Evolutionary conservation across 1,284 basidiomycete species (phyloP).

Genomic region (Sporisorium iseilematis-ciliati): DNA sequence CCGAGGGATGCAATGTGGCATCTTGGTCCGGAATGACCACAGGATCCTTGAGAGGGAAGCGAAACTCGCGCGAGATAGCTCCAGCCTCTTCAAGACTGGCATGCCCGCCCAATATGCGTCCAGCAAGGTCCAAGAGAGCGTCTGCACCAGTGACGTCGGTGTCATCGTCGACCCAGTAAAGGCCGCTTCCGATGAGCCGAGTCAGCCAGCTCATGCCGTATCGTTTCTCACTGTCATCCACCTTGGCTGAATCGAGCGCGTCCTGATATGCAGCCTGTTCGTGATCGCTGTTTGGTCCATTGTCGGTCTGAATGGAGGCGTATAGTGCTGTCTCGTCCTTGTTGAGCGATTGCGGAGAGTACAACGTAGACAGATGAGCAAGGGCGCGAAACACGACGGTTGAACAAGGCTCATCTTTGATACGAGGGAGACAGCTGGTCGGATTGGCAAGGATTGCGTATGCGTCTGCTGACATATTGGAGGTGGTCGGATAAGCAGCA

Average conservation of each 20-base stretch:
- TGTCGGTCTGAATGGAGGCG: neutral
- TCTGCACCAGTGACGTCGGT: constrained; percentile 13
- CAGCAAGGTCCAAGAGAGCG: constrained; percentile 43
- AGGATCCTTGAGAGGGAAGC: constrained; percentile 34
- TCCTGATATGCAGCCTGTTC: constrained; percentile 12
- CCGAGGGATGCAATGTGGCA: neutral
- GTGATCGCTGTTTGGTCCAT: neutral
- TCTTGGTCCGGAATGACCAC: constrained; percentile 20
- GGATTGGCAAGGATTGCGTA: constrained; percentile 17
- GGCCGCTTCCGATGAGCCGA: constrained; percentile 43
- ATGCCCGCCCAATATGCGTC: constrained; percentile 41
- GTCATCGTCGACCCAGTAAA: constrained; percentile 40
- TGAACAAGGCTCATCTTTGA: constrained; percentile 23
- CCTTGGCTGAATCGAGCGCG: constrained; percentile 36
- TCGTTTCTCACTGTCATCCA: constrained; percentile 39
- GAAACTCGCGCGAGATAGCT: constrained; percentile 39
- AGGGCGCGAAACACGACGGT: constrained; percentile 18
- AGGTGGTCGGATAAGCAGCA: too few species aligned
- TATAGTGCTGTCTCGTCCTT: neutral
- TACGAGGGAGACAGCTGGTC: constrained; percentile 39
- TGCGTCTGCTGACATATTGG: constrained; percentile 10
- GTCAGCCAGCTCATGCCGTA: constrained; percentile 53
- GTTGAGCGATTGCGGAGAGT: constrained; percentile 39
- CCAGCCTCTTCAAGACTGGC: constrained; percentile 46
- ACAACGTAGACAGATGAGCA: constrained; percentile 29